Conservation (phyloP, 345 rosid species). For the Hibiscus trionum region DNA sequence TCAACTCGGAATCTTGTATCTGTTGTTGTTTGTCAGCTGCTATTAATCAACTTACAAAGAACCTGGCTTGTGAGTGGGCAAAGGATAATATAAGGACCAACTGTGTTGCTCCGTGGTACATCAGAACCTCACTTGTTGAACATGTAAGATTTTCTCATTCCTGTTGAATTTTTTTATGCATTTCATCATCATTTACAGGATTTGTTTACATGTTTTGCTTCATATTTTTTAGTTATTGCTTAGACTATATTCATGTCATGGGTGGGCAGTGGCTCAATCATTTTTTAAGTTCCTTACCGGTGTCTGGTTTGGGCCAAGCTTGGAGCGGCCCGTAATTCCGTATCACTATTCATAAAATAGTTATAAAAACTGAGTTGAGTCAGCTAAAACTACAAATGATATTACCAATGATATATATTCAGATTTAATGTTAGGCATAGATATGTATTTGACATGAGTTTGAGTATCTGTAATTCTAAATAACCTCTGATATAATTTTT, state of each 20-base stretch:
- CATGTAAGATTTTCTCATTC: constrained; percentile 29
- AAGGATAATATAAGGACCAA: constrained; percentile 79
- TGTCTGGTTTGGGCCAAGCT: not conserved
- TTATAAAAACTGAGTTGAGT: not conserved
- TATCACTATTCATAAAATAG: not conserved
- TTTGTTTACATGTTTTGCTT: not conserved
- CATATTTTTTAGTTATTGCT: not conserved
- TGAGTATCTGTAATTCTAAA: too few relatives aligned
- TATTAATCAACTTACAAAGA: constrained; percentile 69
- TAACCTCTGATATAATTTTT: too few relatives aligned
- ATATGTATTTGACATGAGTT: too few relatives aligned
- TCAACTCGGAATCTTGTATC: not conserved
- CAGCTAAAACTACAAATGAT: not conserved
- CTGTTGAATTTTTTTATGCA: not conserved
- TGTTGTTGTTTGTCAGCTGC: constrained; percentile 40
- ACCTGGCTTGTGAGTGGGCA: constrained; percentile 93
- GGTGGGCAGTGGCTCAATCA: not conserved
- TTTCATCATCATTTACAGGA: not conserved
- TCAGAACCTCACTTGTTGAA: constrained; percentile 68
- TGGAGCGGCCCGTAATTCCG: too few relatives aligned
- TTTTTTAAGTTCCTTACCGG: not conserved
- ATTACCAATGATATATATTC: not conserved
- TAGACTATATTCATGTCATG: not conserved
- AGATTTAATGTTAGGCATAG: too few relatives aligned
- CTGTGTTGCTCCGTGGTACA: constrained; percentile 81